A percentile compares a stretch with the other conserved stretches of the same genome.
These are phyloP conservation scores for Houttuynia cordata DNA, from an alignment of 164 flowering plant genomes.

Conservation along the genomic window DNA sequence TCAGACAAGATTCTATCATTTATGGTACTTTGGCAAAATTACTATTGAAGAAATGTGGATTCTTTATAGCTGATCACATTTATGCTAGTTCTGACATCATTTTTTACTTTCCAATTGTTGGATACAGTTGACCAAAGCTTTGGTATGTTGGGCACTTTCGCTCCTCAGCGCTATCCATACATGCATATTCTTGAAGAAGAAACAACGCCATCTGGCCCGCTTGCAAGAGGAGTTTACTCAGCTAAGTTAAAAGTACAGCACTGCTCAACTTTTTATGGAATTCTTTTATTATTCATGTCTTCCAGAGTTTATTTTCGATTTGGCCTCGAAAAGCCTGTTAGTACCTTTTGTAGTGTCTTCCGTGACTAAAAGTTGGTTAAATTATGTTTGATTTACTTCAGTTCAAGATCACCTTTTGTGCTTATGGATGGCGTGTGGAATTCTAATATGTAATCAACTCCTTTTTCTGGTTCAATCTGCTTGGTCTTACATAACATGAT, in stretches of 20 bases:
- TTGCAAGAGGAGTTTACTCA: constrained; percentile 57
- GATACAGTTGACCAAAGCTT: constrained; percentile 56
- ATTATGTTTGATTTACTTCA: too few relatives aligned
- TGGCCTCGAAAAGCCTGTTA: too few relatives aligned
- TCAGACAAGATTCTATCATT: too few relatives aligned
- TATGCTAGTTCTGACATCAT: not conserved
- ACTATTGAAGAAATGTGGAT: not conserved
- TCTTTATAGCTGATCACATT: not conserved
- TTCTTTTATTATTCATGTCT: not conserved
- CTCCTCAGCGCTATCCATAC: constrained; percentile 58
- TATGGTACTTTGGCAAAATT: not conserved
- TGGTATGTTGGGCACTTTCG: constrained; percentile 86
- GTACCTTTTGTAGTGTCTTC: too few relatives aligned
- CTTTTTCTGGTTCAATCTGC: too few relatives aligned
- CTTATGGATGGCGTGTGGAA: too few relatives aligned
- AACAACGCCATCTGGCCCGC: constrained; percentile 63
- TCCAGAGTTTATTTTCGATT: not conserved
- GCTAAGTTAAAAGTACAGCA: constrained; percentile 54
- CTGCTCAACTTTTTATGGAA: not conserved
- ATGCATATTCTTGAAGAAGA: constrained; percentile 49
- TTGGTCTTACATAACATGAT: too few relatives aligned
- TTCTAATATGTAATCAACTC: too few relatives aligned
- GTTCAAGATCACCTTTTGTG: too few relatives aligned
- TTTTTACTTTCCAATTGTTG: constrained; percentile 2
- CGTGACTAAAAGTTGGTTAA: too few relatives aligned